Conservation (phyloP, 176 grass and related monocot species). For the Avena eriantha region DNA sequence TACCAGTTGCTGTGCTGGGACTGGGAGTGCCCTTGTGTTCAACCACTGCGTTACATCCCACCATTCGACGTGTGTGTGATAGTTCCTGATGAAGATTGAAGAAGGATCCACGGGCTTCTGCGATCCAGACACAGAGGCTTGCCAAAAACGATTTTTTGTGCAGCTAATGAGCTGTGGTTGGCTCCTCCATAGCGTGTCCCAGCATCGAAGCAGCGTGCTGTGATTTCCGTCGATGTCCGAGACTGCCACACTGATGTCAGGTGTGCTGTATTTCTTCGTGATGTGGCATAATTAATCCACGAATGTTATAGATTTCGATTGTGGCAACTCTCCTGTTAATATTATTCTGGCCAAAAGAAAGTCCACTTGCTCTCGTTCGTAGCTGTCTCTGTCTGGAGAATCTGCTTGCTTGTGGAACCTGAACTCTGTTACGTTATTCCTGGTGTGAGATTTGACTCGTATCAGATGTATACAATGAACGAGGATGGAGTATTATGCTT, state of each 20-base stretch:
- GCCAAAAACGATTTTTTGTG: background rate
- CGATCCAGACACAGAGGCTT: background rate
- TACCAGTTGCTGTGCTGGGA: background rate
- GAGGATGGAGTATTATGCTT: background rate
- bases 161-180: slow-evolving; percentile 32
- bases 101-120: background rate
- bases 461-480: background rate
- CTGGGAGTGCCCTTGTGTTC: background rate
- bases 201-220: background rate
- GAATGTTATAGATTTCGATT: background rate
- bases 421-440: slow-evolving; percentile 17
- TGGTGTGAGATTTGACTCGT: slow-evolving; percentile 4
- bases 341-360: slow-evolving; percentile 18
- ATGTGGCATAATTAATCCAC: background rate
- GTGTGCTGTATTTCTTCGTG: background rate
- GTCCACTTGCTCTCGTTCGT: background rate
- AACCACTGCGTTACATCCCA: background rate
- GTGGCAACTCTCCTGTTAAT: slow-evolving; percentile 8
- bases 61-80: background rate
- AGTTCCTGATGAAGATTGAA: slow-evolving; percentile 22
- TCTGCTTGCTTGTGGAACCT: background rate
- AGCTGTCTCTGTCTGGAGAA: slow-evolving; percentile 4
- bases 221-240: background rate
- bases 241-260: background rate
- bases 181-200: background rate